Percentiles rank a stretch among this genome's conserved stretches.
Evolutionary conservation across 306 rosid genomes (phyloP).

Genomic region (Rubus idaeus): DNA sequence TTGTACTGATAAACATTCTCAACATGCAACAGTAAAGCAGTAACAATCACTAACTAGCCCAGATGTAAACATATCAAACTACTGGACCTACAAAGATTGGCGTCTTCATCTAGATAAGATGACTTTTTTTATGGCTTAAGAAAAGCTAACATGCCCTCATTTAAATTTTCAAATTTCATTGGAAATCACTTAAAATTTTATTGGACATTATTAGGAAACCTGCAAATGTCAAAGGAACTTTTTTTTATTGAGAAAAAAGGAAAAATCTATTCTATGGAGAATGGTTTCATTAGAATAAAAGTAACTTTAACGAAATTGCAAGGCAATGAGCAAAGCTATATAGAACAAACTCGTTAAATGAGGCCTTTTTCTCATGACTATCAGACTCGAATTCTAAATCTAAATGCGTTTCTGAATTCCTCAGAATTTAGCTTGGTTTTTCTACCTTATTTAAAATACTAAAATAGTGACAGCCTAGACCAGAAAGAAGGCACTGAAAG

Average conservation of each 20-base stretch:
- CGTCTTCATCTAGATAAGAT: too few relatives aligned
- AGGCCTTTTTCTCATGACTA: background rate
- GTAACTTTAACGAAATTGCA: background rate
- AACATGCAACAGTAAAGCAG: background rate
- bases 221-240: background rate
- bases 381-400: background rate
- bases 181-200: background rate
- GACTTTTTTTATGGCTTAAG: too few relatives aligned
- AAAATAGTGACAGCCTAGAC: too few relatives aligned
- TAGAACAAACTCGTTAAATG: background rate
- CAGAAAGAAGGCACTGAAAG: too few relatives aligned
- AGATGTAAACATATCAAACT: conserved; percentile 1
- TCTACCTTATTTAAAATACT: too few relatives aligned
- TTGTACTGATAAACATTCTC: background rate
- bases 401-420: background rate
- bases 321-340: background rate
- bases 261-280: background rate
- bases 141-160: too few relatives aligned
- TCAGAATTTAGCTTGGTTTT: background rate
- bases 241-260: background rate
- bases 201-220: background rate
- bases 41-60: background rate
- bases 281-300: background rate
- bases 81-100: background rate
- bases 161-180: background rate